These are phyloP conservation scores for Pseudozyma hubeiensis DNA, from an alignment of 1,284 basidiomycete genomes.

Conservation along the genomic window DNA sequence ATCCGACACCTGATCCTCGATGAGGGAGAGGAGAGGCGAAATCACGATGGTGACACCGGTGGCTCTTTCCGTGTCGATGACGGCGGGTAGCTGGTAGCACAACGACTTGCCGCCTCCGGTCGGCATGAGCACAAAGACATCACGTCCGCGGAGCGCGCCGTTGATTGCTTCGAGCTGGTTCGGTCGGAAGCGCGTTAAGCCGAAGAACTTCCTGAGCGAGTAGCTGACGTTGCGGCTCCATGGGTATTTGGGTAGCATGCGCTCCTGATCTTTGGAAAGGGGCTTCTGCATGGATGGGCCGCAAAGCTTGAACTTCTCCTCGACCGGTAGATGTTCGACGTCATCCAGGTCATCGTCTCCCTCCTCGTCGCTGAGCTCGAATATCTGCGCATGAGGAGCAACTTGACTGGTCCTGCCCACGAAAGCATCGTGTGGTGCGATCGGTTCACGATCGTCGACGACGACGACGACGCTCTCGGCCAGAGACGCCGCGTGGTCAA, in stretches of 20 bases:
- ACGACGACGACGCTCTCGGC: background rate
- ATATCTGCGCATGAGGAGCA: background rate
- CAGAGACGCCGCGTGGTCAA: background rate
- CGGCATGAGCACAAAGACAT: constrained; percentile 95
- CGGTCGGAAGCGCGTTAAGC: constrained; percentile 77
- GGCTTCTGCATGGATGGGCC: constrained; percentile 39
- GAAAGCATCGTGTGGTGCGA: background rate
- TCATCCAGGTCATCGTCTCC: constrained; percentile 13
- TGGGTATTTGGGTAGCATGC: constrained; percentile 57
- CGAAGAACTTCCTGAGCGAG: constrained; percentile 78
- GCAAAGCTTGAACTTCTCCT: constrained; percentile 22
- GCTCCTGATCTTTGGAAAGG: constrained; percentile 2
- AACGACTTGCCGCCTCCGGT: constrained; percentile 91
- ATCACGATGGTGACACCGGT: constrained; percentile 89
- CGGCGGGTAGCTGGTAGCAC: constrained; percentile 79
- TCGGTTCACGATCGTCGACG: background rate
- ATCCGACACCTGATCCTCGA: constrained; percentile 86
- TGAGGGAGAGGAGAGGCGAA: constrained; percentile 88
- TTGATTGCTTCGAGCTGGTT: constrained; percentile 91
- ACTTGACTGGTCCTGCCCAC: background rate
- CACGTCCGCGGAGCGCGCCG: constrained; percentile 81
- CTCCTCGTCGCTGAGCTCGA: constrained; percentile 13
- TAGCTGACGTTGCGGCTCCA: constrained; percentile 76
- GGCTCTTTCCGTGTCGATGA: constrained; percentile 79
- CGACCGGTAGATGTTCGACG: constrained; percentile 24